A percentile compares a stretch with the other conserved stretches of the same genome.
Evolutionary conservation across 2,329 filamentous ascomycete genomes (phyloP).

Genomic region (Orbilia brochopaga): DNA sequence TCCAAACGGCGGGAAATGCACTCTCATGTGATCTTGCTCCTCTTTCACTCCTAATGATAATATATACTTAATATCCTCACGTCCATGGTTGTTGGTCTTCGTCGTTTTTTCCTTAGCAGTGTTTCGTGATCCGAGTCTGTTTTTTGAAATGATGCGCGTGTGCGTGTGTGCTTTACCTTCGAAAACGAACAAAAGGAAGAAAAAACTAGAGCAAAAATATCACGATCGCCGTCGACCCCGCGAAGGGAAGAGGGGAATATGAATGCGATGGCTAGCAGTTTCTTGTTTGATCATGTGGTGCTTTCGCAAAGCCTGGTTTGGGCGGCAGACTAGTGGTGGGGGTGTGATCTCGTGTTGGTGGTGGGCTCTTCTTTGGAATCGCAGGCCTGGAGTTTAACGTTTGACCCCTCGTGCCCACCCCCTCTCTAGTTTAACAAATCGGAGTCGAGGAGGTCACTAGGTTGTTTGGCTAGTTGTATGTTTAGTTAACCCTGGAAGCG

Average conservation of each 20-base stretch:
- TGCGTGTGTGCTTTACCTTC: not conserved
- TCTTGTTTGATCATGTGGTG: constrained; percentile 6
- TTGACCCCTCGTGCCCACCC: too few species aligned
- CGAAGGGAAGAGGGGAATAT: not conserved
- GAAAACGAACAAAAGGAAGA: not conserved
- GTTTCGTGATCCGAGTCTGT: not conserved
- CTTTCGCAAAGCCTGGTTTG: constrained; percentile 1
- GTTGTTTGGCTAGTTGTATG: too few species aligned
- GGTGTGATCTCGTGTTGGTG: too few species aligned
- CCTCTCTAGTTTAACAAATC: too few species aligned
- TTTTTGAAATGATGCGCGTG: not conserved
- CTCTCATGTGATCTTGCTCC: constrained; percentile 72
- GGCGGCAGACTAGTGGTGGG: not conserved
- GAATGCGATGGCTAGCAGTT: not conserved
- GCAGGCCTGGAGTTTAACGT: not conserved
- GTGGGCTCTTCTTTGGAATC: not conserved
- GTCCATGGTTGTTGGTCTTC: not conserved
- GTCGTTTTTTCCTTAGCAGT: not conserved
- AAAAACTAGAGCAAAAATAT: not conserved
- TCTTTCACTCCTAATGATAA: not conserved
- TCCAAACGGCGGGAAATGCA: constrained; percentile 78
- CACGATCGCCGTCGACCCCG: not conserved
- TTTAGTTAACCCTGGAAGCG: too few species aligned
- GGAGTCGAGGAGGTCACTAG: too few species aligned
- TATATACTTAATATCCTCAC: not conserved